A percentile compares a stretch with the other conserved stretches of the same genome.
These are phyloP conservation scores for Chytridiales sp. DNA, from an alignment of 371 early-diverging fungal species.

Conservation along the genomic window DNA sequence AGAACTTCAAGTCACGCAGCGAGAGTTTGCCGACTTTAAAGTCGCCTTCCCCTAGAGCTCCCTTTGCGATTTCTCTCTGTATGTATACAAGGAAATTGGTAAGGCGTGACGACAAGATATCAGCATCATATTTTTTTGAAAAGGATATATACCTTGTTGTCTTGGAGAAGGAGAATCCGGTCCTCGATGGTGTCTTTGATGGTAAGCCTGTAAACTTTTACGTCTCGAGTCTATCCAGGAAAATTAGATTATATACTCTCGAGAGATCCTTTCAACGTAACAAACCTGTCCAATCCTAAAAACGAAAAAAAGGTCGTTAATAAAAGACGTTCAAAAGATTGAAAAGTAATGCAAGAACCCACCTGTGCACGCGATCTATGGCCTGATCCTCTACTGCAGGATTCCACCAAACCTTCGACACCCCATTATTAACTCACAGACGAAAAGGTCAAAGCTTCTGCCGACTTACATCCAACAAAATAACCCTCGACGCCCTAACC, in stretches of 20 bases:
- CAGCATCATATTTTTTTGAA: too few relatives aligned
- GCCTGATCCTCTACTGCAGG: constrained; percentile 44
- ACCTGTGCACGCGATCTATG: constrained; percentile 86
- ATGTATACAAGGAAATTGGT: too few relatives aligned
- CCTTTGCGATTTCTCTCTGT: constrained; percentile 11
- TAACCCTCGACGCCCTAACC: constrained; percentile 93
- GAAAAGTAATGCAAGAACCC: too few relatives aligned
- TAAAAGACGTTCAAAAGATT: too few relatives aligned
- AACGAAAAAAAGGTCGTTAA: too few relatives aligned
- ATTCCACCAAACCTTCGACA: constrained; percentile 3
- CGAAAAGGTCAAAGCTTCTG: not conserved
- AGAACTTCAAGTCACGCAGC: constrained; percentile 15
- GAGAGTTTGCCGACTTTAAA: constrained; percentile 15
- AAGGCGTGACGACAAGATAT: too few relatives aligned
- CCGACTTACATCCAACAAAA: constrained; percentile 82
- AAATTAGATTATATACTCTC: too few relatives aligned
- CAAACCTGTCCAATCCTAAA: too few relatives aligned
- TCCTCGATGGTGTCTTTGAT: constrained; percentile 88
- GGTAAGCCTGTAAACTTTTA: constrained; percentile 89
- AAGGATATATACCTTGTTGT: too few relatives aligned
- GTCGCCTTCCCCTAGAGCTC: constrained; percentile 27
- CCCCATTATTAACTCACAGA: not conserved
- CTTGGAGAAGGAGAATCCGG: constrained; percentile 58
- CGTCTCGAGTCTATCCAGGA: constrained; percentile 93
- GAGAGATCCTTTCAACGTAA: too few relatives aligned